A percentile compares a stretch with the other conserved stretches of the same genome.
Conservation (phyloP, 2,329 filamentous ascomycete genomes). For the Aspergillus quadrilineatus region DNA sequence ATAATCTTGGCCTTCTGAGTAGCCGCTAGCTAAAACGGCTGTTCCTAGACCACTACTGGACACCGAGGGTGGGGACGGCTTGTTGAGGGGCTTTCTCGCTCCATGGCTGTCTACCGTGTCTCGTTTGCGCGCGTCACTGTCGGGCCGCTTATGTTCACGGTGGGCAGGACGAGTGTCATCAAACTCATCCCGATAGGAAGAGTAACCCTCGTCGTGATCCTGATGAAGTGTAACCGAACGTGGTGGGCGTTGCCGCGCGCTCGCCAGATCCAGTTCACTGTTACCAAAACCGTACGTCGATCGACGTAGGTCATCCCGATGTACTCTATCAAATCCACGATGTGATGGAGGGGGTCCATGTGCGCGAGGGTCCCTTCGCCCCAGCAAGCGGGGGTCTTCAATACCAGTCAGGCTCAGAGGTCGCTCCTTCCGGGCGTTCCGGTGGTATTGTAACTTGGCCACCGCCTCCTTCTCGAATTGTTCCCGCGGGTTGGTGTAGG, state of each 20-base stretch:
- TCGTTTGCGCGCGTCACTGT: conserved; percentile 21
- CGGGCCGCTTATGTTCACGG: conserved; percentile 30
- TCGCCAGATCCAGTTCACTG: conserved; percentile 39
- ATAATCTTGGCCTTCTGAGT: conserved; percentile 34
- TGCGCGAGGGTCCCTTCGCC: conserved; percentile 29
- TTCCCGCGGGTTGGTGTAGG: conserved; percentile 49
- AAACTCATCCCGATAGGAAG: conserved; percentile 45
- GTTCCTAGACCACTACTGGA: conserved; percentile 35
- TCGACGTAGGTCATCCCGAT: conserved; percentile 30
- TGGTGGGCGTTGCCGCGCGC: conserved; percentile 36
- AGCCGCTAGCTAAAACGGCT: conserved; percentile 36
- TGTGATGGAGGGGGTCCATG: conserved; percentile 39
- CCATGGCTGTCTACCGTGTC: conserved; percentile 24
- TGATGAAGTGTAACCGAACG: conserved; percentile 50
- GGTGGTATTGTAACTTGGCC: conserved; percentile 34
- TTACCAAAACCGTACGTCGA: conserved; percentile 23
- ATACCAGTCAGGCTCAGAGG: conserved; percentile 43
- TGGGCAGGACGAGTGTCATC: conserved; percentile 44
- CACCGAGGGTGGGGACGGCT: conserved; percentile 16
- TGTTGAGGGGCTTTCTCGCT: conserved; percentile 19
- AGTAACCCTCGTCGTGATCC: conserved; percentile 46
- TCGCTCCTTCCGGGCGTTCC: conserved; percentile 29
- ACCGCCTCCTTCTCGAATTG: conserved; percentile 49
- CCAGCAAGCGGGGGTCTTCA: conserved; percentile 32
- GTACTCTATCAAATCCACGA: conserved; percentile 39